Evolutionary conservation across 2,329 filamentous ascomycete species (phyloP).

Genomic region (Exophiala spinifera): DNA sequence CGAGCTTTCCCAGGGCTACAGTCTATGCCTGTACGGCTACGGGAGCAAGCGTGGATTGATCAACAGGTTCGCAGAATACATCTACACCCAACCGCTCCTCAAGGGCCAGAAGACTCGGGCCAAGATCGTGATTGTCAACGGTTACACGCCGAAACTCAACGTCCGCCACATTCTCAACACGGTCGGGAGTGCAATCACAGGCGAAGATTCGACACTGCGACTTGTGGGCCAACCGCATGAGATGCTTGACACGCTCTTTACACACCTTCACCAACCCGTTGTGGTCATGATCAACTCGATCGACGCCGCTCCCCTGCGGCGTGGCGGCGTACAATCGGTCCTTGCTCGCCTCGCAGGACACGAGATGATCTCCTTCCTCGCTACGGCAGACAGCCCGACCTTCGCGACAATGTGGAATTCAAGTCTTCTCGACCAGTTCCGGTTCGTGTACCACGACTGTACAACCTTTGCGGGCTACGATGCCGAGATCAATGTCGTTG

Average conservation of each 20-base stretch:
- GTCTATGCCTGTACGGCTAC: slow-evolving; percentile 86
- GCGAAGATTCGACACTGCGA: slow-evolving; percentile 41
- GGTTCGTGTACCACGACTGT: slow-evolving; percentile 88
- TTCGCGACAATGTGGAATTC: slow-evolving; percentile 89
- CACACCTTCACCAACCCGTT: slow-evolving; percentile 57
- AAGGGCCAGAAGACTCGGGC: slow-evolving; percentile 8
- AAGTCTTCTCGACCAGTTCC: slow-evolving; percentile 74
- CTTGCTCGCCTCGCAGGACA: slow-evolving; percentile 75
- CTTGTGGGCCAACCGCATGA: slow-evolving; percentile 64
- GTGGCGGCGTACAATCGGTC: slow-evolving; percentile 64
- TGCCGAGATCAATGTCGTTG: slow-evolving; percentile 76
- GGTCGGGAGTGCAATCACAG: slow-evolving; percentile 61
- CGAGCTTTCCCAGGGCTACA: slow-evolving; percentile 82
- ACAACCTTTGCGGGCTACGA: slow-evolving; percentile 80
- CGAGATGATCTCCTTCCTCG: slow-evolving; percentile 67
- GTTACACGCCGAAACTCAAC: slow-evolving; percentile 58
- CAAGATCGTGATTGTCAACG: slow-evolving; percentile 80
- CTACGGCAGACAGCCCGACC: slow-evolving; percentile 82
- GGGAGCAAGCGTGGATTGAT: slow-evolving; percentile 80
- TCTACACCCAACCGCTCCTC: slow-evolving; percentile 44
- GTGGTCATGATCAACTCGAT: slow-evolving; percentile 81
- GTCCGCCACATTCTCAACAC: slow-evolving; percentile 51
- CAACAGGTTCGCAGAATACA: slow-evolving; percentile 69
- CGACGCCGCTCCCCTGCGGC: slow-evolving; percentile 74
- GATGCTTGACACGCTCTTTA: slow-evolving; percentile 65